Conservation (phyloP, 176 grass and related monocot genomes). For the Eragrostis curvula region DNA sequence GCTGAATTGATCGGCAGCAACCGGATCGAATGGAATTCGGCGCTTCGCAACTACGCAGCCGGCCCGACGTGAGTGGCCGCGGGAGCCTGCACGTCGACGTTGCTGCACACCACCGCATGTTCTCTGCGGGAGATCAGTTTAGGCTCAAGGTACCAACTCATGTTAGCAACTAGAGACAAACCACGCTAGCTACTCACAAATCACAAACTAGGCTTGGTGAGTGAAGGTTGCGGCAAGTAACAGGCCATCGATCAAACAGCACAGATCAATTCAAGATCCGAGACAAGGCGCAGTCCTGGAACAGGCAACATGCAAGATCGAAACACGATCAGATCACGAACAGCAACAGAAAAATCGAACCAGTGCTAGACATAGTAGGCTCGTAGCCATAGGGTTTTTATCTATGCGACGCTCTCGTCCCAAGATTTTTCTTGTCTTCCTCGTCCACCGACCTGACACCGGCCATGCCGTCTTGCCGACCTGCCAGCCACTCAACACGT, state of each 20-base stretch:
- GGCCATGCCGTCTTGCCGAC: constrained; percentile 27
- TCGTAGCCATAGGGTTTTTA: constrained; percentile 11
- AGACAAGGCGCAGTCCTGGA: background rate
- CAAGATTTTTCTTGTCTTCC: constrained; percentile 10
- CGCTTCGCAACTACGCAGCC: too few relatives aligned
- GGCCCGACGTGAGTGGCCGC: too few relatives aligned
- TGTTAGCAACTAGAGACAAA: too few relatives aligned
- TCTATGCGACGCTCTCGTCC: background rate
- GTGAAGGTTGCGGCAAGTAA: background rate
- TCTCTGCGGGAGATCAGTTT: too few relatives aligned
- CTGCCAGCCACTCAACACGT: constrained; percentile 1
- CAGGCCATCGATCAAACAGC: background rate
- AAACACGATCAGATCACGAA: background rate
- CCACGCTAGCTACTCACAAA: too few relatives aligned
- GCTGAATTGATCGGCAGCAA: too few relatives aligned
- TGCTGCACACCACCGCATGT: too few relatives aligned
- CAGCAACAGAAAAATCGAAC: background rate
- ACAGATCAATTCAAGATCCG: background rate
- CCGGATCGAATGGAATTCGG: too few relatives aligned
- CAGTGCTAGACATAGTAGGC: background rate
- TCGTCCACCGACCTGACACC: constrained; percentile 25
- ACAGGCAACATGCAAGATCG: background rate
- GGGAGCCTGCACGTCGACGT: too few relatives aligned
- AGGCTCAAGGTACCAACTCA: too few relatives aligned
- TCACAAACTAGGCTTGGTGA: background rate